Percentiles rank a stretch among this genome's conserved stretches.
Evolutionary conservation across 2,329 filamentous ascomycete species (phyloP).

Genomic region (Phialemonium atrogriseum): DNA sequence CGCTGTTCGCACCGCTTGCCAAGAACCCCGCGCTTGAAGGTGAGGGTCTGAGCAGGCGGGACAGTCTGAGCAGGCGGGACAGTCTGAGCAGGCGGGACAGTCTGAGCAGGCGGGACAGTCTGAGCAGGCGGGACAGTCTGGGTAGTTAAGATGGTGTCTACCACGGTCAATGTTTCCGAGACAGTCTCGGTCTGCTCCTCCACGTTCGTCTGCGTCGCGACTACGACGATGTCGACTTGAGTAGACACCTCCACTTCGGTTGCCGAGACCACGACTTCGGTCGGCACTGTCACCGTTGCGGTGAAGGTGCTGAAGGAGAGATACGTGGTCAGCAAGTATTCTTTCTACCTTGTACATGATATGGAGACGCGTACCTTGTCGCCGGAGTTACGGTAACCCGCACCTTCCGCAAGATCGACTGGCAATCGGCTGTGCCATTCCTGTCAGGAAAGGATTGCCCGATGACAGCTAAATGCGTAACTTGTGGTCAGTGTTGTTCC

Average conservation of each 20-base stretch:
- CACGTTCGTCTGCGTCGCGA: conserved; percentile 2
- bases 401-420: conserved; percentile 1
- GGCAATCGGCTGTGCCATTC: conserved; percentile 4
- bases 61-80: no score
- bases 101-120: no score
- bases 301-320: conserved; percentile 2
- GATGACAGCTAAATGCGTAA: background rate
- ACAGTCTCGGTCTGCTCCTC: no score
- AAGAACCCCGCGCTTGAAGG: no score
- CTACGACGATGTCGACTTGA: background rate
- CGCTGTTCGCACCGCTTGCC: background rate
- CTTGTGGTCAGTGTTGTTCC: background rate
- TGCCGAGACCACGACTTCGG: background rate
- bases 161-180: background rate
- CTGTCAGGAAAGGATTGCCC: conserved; percentile 2
- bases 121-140: background rate
- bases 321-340: background rate
- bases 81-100: no score
- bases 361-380: conserved; percentile 1
- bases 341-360: background rate
- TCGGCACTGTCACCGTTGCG: conserved; percentile 1
- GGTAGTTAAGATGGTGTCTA: background rate
- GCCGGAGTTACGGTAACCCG: conserved; percentile 4
- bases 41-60: no score
- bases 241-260: conserved; percentile 2